Conservation (phyloP, 345 rosid genomes). For the Dipteronia dyeriana region DNA sequence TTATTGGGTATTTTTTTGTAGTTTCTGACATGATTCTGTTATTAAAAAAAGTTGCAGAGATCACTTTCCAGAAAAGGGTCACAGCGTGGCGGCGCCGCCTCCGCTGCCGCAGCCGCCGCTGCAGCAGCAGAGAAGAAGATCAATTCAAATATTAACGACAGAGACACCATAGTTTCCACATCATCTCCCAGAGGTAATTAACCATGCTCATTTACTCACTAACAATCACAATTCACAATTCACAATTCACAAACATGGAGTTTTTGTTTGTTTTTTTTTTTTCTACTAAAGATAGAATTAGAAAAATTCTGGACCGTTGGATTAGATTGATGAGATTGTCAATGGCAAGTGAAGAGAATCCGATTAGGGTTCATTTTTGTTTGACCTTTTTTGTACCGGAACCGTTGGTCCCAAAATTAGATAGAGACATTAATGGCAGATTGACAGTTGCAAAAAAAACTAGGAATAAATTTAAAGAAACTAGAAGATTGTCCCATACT, state of each 20-base stretch:
- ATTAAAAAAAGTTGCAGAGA: slow-evolving; percentile 58
- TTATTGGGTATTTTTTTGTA: not conserved
- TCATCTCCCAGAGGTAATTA: slow-evolving; percentile 66
- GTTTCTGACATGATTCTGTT: not conserved
- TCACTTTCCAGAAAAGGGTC: slow-evolving; percentile 76
- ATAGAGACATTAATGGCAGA: not conserved
- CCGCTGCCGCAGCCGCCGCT: not conserved
- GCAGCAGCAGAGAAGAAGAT: slow-evolving; percentile 37
- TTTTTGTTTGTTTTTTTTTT: too few species aligned
- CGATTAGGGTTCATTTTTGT: slow-evolving; percentile 4
- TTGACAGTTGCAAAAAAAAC: slow-evolving; percentile 16
- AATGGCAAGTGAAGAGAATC: not conserved
- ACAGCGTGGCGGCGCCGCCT: slow-evolving; percentile 42
- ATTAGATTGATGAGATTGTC: not conserved
- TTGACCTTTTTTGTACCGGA: not conserved
- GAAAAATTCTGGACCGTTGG: not conserved
- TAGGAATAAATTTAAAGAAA: slow-evolving; percentile 21
- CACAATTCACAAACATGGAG: not conserved
- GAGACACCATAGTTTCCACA: slow-evolving; percentile 39
- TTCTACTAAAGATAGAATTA: too few species aligned
- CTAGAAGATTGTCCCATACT: slow-evolving; percentile 25
- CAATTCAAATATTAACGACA: slow-evolving; percentile 44
- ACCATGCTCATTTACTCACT: not conserved
- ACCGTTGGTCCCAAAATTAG: slow-evolving; percentile 1
- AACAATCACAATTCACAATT: not conserved